phyloP scores from a whole-genome alignment of 495 filamentous ascomycete genomes.

The Neurospora sp. region DNA sequence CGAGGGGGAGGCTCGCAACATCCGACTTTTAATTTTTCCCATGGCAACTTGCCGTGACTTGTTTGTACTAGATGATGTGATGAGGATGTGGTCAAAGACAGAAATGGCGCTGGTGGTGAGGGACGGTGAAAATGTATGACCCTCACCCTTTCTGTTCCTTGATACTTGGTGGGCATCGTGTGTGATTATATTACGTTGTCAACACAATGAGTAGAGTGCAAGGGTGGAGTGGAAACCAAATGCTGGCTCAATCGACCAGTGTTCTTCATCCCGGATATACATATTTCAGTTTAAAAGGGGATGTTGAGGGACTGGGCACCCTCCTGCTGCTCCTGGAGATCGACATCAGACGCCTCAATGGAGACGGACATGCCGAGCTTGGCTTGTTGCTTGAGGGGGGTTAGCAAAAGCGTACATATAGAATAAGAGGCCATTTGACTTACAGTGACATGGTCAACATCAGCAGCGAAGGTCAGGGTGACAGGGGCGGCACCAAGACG shows the following conservation, averaged over 20 bases:
- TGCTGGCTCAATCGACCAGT: not conserved
- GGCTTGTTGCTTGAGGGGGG: constrained; percentile 62
- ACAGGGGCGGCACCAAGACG: constrained; percentile 73
- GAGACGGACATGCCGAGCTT: constrained; percentile 92
- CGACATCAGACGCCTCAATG: constrained; percentile 81
- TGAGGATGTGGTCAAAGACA: not conserved
- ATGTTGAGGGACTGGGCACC: constrained; percentile 40
- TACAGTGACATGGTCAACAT: constrained; percentile 96
- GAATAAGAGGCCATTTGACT: constrained; percentile 18
- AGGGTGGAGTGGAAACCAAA: constrained; percentile 1
- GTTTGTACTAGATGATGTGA: not conserved
- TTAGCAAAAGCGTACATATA: constrained; percentile 9
- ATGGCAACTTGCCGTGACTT: not conserved
- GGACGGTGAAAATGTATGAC: not conserved
- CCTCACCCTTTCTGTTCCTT: not conserved
- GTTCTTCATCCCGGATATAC: not conserved
- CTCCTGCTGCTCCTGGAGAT: constrained; percentile 88
- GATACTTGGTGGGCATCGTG: constrained; percentile 1
- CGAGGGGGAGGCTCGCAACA: not conserved
- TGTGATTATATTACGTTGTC: constrained; percentile 18
- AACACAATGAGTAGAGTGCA: constrained; percentile 11
- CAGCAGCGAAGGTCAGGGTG: constrained; percentile 85
- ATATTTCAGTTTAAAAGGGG: constrained; percentile 38
- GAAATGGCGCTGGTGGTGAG: not conserved
- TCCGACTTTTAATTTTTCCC: not conserved